Evolutionary conservation across 2,329 filamentous ascomycete genomes (phyloP).

Genomic region (Ophiostoma sp.): DNA sequence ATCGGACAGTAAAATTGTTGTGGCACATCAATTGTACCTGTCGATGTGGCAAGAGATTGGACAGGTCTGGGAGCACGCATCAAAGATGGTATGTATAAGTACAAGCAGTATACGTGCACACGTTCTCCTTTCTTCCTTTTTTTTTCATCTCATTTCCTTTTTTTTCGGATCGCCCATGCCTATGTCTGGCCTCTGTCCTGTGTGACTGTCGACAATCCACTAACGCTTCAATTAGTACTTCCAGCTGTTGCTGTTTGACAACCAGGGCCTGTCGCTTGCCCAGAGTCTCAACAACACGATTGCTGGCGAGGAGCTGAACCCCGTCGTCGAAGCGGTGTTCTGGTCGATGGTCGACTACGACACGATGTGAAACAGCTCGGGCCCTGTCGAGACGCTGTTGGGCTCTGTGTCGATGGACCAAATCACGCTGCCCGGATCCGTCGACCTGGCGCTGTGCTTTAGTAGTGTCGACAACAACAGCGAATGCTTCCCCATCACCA

Average conservation of each 20-base stretch:
- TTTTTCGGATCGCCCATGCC: background rate
- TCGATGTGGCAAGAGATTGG: background rate
- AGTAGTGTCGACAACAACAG: background rate
- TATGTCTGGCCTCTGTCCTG: background rate
- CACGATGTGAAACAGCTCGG: background rate
- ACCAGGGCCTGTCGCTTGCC: background rate
- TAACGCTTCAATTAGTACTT: background rate
- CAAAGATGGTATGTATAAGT: background rate
- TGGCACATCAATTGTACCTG: background rate
- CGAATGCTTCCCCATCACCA: background rate
- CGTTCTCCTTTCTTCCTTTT: background rate
- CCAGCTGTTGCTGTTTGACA: constrained; percentile 1
- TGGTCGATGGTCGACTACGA: constrained; percentile 7
- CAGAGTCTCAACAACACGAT: background rate
- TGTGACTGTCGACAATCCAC: background rate
- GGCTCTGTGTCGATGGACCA: background rate
- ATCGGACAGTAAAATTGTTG: background rate
- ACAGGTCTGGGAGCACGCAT: constrained; percentile 2
- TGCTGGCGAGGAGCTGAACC: background rate
- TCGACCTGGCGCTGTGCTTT: background rate
- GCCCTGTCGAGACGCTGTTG: background rate
- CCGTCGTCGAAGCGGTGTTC: background rate
- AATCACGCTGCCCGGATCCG: background rate
- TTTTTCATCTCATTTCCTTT: background rate
- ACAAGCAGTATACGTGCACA: background rate